A percentile compares a stretch with the other conserved stretches of the same genome.
Evolutionary conservation across 805 yeast genomes (phyloP).

Genomic region (Pichia eremophila): DNA sequence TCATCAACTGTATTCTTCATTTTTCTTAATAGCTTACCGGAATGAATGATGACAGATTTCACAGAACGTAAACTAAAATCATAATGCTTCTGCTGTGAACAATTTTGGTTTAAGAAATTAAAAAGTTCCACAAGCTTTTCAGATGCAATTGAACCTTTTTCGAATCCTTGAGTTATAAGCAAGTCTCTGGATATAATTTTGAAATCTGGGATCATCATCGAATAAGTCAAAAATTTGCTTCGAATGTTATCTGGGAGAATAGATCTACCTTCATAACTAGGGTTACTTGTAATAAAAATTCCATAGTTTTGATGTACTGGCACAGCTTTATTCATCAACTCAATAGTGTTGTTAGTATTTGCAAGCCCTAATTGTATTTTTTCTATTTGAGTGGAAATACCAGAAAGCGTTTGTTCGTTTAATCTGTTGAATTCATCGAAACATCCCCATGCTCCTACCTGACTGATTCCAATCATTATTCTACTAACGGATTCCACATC

Average conservation of each 20-base stretch:
- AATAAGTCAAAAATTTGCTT: slow-evolving; percentile 64
- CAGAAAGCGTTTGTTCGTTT: slow-evolving; percentile 61
- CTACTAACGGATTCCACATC: slow-evolving; percentile 74
- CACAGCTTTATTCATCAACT: slow-evolving; percentile 34
- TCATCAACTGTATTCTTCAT: neutral
- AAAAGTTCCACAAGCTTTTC: slow-evolving; percentile 45
- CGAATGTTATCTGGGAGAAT: slow-evolving; percentile 78
- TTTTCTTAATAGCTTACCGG: slow-evolving; percentile 37
- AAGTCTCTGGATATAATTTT: slow-evolving; percentile 60
- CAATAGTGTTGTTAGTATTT: slow-evolving; percentile 18
- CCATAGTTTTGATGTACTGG: slow-evolving; percentile 46
- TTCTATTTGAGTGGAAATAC: slow-evolving; percentile 76
- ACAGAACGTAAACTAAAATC: slow-evolving; percentile 86
- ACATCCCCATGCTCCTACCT: slow-evolving; percentile 90
- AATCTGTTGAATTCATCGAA: slow-evolving; percentile 91
- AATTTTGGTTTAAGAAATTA: slow-evolving; percentile 26
- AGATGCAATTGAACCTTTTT: slow-evolving; percentile 30
- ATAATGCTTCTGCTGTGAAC: slow-evolving; percentile 61
- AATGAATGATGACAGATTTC: slow-evolving; percentile 52
- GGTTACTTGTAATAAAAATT: slow-evolving; percentile 85
- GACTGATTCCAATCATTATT: slow-evolving; percentile 67
- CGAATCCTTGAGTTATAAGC: slow-evolving; percentile 66
- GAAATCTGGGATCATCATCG: slow-evolving; percentile 66
- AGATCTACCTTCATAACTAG: slow-evolving; percentile 77
- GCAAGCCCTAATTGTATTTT: slow-evolving; percentile 49